Evolutionary conservation across 768 basidiomycete genomes (phyloP).

Genomic region (Obba rivulosa): DNA sequence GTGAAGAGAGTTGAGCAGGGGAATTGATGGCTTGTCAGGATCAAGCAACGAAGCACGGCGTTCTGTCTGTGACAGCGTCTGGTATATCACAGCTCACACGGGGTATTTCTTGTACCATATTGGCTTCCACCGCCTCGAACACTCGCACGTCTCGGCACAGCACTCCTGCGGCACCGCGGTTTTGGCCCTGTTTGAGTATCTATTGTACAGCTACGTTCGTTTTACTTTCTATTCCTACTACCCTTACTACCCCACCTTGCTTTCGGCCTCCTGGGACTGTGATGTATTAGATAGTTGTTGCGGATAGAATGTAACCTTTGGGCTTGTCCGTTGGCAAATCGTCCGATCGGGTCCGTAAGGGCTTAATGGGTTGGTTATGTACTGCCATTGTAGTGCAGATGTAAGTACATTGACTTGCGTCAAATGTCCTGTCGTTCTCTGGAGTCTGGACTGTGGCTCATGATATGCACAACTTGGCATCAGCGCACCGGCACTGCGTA

Average conservation of each 20-base stretch:
- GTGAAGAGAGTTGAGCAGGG: conserved; percentile 1
- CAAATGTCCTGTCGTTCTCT: too few species aligned
- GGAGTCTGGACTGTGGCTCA: too few species aligned
- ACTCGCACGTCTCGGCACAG: conserved; percentile 1
- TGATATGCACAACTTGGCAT: too few species aligned
- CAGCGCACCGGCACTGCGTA: too few species aligned
- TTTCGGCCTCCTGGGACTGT: neutral
- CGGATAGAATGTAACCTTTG: neutral
- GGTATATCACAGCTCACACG: conserved; percentile 11
- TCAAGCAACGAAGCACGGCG: too few species aligned
- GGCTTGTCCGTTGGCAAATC: too few species aligned
- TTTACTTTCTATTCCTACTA: conserved; percentile 2
- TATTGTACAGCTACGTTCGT: conserved; percentile 2
- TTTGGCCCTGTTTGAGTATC: conserved; percentile 7
- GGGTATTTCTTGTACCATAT: conserved; percentile 14
- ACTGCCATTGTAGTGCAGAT: too few species aligned
- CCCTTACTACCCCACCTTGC: neutral
- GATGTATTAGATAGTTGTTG: neutral
- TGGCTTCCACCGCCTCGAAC: conserved; percentile 3
- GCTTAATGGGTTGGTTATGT: too few species aligned
- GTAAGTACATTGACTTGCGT: too few species aligned
- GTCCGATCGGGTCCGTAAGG: too few species aligned
- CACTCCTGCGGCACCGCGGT: neutral
- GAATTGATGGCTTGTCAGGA: conserved; percentile 3
- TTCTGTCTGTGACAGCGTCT: neutral